Evolutionary conservation across 2,329 filamentous ascomycete genomes (phyloP), one percentile per base, ranked within the genome.

Genomic region (Xylaria polymorpha): DNA sequence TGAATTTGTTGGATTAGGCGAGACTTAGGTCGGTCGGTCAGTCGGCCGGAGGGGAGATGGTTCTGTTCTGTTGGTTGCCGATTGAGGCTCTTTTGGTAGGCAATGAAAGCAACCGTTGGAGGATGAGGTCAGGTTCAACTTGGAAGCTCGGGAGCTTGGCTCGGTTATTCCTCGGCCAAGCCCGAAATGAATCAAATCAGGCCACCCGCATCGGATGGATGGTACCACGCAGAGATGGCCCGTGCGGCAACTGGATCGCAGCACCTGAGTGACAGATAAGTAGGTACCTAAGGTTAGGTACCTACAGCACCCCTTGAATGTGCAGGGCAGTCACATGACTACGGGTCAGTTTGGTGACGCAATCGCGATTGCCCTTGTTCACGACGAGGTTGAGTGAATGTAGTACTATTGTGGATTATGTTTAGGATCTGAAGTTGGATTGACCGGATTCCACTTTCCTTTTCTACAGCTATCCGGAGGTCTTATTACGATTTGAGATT

Each of bases 61-160:
- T 53, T 72, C 37, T 57, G 32, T 43, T 57, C 12, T 15, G n/a
- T 84, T 95, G 51, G 61, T 69, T 70, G 70, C 62, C 57, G 50
- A 67, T 70, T 71, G 72, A 71, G 71, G 71, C 64, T 67, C 67
- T 67, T 72, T 72, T 25, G 46, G 69, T 69, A 62, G 44, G 66
- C 48, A 51, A 67, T 67, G 66, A 71, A 69, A 57, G 65, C 48
- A 55, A 64, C 55, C 65, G 61, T 61, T 61, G 66, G 69, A 70
- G 73, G 73, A 77, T 77, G 75, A 75, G 74, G 71, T 76, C 74
- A 77, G 72, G 67, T 67, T 12, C 8, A 6, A 29, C 25, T 59
- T 64, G 70, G 66, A 56, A 71, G 71, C 64, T 72, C 58, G 58
- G 68, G 58, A 68, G 64, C 64, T 68, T 53, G 58, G 59, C 65